phyloP scores from a whole-genome alignment of 805 yeast species.

The Myxozyma geophila region DNA sequence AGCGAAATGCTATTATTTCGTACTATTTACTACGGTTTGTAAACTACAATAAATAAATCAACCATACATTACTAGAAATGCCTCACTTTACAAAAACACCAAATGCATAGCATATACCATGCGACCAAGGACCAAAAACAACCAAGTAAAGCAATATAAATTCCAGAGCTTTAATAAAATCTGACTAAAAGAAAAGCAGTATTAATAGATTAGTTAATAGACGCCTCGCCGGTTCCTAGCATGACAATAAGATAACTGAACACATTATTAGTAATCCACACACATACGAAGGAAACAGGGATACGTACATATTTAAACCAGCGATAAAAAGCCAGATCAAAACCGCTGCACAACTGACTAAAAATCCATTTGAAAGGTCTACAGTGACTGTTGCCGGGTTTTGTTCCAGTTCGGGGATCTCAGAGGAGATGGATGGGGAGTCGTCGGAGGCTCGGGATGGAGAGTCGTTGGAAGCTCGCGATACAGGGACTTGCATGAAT shows the following conservation, averaged over 20 bases:
- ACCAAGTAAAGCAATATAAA: too few species aligned
- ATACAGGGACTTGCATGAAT: constrained; percentile 56
- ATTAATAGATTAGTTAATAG: neutral
- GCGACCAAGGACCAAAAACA: too few species aligned
- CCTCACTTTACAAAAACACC: too few species aligned
- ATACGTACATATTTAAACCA: constrained; percentile 65
- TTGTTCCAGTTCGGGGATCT: neutral
- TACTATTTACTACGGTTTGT: too few species aligned
- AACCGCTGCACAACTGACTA: constrained; percentile 57
- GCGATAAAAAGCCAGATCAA: constrained; percentile 73
- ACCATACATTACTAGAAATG: too few species aligned
- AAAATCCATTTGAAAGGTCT: constrained; percentile 59
- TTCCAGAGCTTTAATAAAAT: neutral
- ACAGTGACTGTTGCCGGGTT: constrained; percentile 7
- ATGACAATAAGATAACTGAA: constrained; percentile 50
- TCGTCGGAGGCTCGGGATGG: too few species aligned
- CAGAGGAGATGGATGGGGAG: too few species aligned
- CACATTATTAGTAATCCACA: neutral
- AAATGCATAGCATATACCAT: too few species aligned
- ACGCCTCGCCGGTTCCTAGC: constrained; percentile 52
- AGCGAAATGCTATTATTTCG: too few species aligned
- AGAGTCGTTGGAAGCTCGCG: constrained; percentile 24
- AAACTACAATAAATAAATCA: too few species aligned
- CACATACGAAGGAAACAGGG: neutral
- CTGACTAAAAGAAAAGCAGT: neutral